Evolutionary conservation across 1,139 yeast species (phyloP), one percentile per base, ranked within the genome.

Genomic region (Saccharomyces pastorianus): DNA sequence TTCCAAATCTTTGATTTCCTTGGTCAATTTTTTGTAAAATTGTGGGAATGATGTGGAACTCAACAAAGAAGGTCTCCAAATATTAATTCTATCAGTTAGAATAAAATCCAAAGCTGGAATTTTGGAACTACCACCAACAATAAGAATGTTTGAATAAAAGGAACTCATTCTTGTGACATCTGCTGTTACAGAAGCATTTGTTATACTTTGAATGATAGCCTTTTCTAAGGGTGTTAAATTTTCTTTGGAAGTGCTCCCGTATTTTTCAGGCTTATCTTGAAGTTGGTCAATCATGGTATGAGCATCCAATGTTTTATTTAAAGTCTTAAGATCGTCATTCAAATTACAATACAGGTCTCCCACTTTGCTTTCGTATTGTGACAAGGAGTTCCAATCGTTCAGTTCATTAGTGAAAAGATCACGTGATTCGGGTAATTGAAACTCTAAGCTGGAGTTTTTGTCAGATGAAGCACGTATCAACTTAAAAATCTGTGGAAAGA

Each of bases 61-160:
- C 50, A 85, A 70, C 48, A 83, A 69, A 57, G 79, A 78, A 17
- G 90, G 88, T 64, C 96, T 79, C 89, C 93, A 85, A 64, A 91
- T 86, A 63, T 84, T 86, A 57, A 91, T 78, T 58, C 97, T 75
- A 68, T 93, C 99, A 4, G 85, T 80, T 51, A 93, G 73, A 51
- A 93, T 78, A 57, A 80, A 74, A 61, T 87, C 95, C 62, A 88
- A 80, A 0, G 95, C 89, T 11, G 90, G 84, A 50, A 88, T 81
- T 61, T 86, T 85, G 20, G 93, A 85, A n/a, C 91, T 83, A 1
- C 98, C 99, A 7, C 99, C 99, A 47, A 90, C 90, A 42, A 93
- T 75, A 59, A 93, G 76, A 46, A 93, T 74, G 67, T 89, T 93
- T 53, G 88, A 89, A 69, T 88, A 93, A 62, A 86, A 80, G 56